phyloP scores from a whole-genome alignment of 2,329 filamentous ascomycete genomes.

The Ophiognomonia clavigignenti-juglandacearum region DNA sequence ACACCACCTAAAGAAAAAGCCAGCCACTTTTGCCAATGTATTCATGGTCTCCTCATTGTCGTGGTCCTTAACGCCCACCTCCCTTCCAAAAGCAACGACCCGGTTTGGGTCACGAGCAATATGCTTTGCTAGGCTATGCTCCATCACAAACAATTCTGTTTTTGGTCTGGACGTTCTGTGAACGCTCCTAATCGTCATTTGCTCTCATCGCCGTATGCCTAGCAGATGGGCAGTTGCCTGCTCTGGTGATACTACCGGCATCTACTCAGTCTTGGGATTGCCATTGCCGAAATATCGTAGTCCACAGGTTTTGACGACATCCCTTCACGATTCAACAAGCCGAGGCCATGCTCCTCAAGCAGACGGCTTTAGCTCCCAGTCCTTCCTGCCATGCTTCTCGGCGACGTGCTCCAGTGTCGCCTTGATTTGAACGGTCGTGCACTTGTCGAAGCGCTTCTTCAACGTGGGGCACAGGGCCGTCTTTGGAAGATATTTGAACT shows the following conservation, averaged over 20 bases:
- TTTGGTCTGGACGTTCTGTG: too few species aligned
- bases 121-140: too few species aligned
- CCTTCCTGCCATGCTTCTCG: constrained; percentile 56
- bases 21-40: not conserved
- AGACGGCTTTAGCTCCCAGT: constrained; percentile 13
- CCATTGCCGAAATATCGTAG: not conserved
- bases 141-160: too few species aligned
- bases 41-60: not conserved
- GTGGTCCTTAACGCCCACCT: too few species aligned
- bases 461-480: constrained; percentile 69
- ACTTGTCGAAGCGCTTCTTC: constrained; percentile 68
- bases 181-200: too few species aligned
- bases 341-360: not conserved
- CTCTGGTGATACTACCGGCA: not conserved
- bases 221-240: too few species aligned
- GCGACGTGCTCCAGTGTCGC: constrained; percentile 65
- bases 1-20: not conserved
- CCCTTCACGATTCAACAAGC: not conserved
- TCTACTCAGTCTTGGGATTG: not conserved
- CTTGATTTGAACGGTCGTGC: constrained; percentile 66
- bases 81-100: too few species aligned
- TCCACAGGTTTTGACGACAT: too few species aligned
- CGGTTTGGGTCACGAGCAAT: too few species aligned
- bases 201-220: too few species aligned
- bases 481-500: constrained; percentile 58